These are phyloP conservation scores for Septoria linicola DNA, from an alignment of 2,329 filamentous ascomycete species.

Conservation along the genomic window DNA sequence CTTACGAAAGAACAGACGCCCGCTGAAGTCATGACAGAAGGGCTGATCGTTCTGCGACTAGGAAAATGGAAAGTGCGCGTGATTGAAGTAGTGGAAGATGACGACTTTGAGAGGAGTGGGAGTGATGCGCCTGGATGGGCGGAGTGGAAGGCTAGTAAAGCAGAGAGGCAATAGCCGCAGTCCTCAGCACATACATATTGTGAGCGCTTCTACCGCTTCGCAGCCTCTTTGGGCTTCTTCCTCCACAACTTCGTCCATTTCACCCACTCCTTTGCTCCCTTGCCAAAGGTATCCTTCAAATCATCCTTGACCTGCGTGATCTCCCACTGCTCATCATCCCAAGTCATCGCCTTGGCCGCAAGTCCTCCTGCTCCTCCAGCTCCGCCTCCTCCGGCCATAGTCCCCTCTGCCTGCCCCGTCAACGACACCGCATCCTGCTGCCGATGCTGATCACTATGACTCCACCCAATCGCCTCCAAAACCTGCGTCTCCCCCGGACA, in stretches of 20 bases:
- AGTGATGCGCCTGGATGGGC: slow-evolving; percentile 8
- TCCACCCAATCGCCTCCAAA: slow-evolving; percentile 47
- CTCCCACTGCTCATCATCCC: slow-evolving; percentile 48
- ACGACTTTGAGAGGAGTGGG: slow-evolving; percentile 50
- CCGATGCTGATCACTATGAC: slow-evolving; percentile 37
- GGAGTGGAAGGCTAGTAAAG: neutral
- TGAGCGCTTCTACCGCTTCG: slow-evolving; percentile 30
- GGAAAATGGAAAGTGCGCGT: slow-evolving; percentile 63
- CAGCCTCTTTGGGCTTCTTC: slow-evolving; percentile 23
- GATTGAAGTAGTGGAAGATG: slow-evolving; percentile 56
- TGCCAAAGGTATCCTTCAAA: slow-evolving; percentile 19
- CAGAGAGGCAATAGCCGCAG: no score
- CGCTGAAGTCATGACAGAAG: slow-evolving; percentile 58
- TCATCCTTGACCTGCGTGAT: slow-evolving; percentile 24
- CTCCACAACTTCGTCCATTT: slow-evolving; percentile 36
- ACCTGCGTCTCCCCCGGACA: slow-evolving; percentile 43
- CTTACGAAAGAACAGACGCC: slow-evolving; percentile 58
- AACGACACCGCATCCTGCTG: neutral
- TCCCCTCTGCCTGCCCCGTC: no score
- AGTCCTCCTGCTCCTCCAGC: slow-evolving; percentile 1
- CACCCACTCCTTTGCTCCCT: slow-evolving; percentile 25
- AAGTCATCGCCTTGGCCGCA: slow-evolving; percentile 35
- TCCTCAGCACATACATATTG: neutral
- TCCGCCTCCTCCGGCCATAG: neutral
- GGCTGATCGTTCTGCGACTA: slow-evolving; percentile 54